Percentiles rank a stretch among this genome's conserved stretches.
Conservation (phyloP, 2,329 filamentous ascomycete genomes). For the Emmonsia crescens region DNA sequence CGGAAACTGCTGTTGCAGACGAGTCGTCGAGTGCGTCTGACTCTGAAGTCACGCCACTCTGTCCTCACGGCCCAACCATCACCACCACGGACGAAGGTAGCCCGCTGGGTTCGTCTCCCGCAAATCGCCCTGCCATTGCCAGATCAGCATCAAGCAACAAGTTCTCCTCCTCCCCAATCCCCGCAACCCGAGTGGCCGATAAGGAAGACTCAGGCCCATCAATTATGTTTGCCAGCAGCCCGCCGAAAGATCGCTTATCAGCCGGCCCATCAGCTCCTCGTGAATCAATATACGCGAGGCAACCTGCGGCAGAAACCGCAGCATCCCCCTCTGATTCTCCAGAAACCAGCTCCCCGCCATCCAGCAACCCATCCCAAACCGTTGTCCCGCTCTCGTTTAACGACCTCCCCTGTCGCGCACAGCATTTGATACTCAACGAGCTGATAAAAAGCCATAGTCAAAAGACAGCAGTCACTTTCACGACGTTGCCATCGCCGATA, state of each 20-base stretch:
- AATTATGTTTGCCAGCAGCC: slow-evolving; percentile 60
- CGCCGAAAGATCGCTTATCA: slow-evolving; percentile 14
- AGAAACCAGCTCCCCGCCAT: slow-evolving; percentile 17
- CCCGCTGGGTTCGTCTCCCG: slow-evolving; percentile 10
- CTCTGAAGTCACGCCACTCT: neutral
- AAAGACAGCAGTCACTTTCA: slow-evolving; percentile 69
- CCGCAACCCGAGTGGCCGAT: slow-evolving; percentile 54
- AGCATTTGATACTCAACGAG: slow-evolving; percentile 80
- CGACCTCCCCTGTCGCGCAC: slow-evolving; percentile 70
- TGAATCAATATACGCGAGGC: slow-evolving; percentile 31
- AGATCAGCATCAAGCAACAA: slow-evolving; percentile 26
- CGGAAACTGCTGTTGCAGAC: slow-evolving; percentile 8
- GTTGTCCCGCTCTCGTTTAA: slow-evolving; percentile 69
- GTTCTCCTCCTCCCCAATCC: slow-evolving; percentile 64
- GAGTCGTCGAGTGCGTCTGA: slow-evolving; percentile 7
- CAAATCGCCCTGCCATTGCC: slow-evolving; percentile 18
- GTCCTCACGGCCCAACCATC: slow-evolving; percentile 4
- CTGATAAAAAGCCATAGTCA: slow-evolving; percentile 58
- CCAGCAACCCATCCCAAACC: slow-evolving; percentile 47
- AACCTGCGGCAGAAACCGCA: slow-evolving; percentile 14
- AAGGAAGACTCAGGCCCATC: slow-evolving; percentile 56
- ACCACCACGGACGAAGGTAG: slow-evolving; percentile 7
- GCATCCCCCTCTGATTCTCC: neutral
- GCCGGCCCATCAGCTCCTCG: slow-evolving; percentile 17
- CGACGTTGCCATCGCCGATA: slow-evolving; percentile 68